These are phyloP conservation scores for Isabelozyma pseudorhagii DNA, from an alignment of 805 yeast species.

Conservation along the genomic window DNA sequence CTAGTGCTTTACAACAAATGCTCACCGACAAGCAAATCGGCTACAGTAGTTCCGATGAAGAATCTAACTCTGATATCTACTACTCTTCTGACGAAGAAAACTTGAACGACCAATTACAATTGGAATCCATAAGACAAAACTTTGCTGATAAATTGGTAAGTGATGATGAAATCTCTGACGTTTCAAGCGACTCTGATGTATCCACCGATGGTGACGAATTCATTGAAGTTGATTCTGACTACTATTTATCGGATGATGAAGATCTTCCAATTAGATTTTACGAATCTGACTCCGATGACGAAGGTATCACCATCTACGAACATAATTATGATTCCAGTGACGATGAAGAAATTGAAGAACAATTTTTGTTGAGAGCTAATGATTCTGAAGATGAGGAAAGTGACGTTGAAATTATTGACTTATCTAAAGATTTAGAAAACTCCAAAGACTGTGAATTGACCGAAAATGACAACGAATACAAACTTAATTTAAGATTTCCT, in stretches of 20 bases:
- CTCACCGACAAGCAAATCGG: conserved; percentile 2
- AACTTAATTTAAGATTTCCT: conserved; percentile 40
- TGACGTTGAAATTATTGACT: conserved; percentile 35
- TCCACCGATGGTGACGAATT: conserved; percentile 26
- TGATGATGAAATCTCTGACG: conserved; percentile 20
- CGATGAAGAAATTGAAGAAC: conserved; percentile 27
- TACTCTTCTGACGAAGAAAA: conserved; percentile 27
- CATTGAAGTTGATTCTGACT: conserved; percentile 30
- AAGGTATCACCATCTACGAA: conserved; percentile 42
- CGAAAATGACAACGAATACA: conserved; percentile 36
- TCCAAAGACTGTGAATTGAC: conserved; percentile 43
- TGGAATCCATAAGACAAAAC: conserved; percentile 35
- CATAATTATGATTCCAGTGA: conserved; percentile 37
- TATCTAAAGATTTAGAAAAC: conserved; percentile 38
- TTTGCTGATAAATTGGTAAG: conserved; percentile 33
- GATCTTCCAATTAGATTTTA: conserved; percentile 2
- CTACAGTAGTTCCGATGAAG: conserved; percentile 7
- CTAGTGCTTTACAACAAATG: conserved; percentile 24
- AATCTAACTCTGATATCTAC: conserved; percentile 18
- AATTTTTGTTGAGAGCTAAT: conserved; percentile 22
- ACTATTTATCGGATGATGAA: conserved; percentile 17
- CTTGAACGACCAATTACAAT: conserved; percentile 28
- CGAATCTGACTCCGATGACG: conserved; percentile 25
- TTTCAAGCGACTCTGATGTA: conserved; percentile 19
- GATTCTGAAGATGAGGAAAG: conserved; percentile 24